Conservation (phyloP, 2,329 filamentous ascomycete species). For the Colletotrichum sojae region DNA sequence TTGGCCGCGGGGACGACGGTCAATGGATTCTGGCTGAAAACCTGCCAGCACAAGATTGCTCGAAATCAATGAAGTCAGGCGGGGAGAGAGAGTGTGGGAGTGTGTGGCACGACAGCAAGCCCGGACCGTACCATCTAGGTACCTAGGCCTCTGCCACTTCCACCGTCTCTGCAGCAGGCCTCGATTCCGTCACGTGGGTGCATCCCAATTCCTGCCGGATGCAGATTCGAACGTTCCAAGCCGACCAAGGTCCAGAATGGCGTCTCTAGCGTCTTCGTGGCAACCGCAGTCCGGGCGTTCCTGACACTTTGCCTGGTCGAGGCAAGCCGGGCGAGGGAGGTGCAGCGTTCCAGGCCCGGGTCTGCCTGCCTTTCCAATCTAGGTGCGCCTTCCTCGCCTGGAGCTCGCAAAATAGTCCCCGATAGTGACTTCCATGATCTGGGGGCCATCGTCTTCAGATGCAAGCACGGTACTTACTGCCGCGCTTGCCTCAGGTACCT, state of each 20-base stretch:
- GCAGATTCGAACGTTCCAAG: conserved; percentile 30
- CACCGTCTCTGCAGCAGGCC: background rate
- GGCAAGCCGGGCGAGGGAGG: conserved; percentile 2
- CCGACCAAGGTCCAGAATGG: background rate
- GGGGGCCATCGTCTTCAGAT: background rate
- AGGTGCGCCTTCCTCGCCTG: background rate
- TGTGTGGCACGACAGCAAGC: background rate
- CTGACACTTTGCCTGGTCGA: conserved; percentile 27
- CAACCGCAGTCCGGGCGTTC: background rate
- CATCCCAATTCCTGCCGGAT: conserved; percentile 19
- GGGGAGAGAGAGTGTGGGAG: too few species aligned
- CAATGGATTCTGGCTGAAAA: too few species aligned
- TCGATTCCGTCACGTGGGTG: conserved; percentile 27
- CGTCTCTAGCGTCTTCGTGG: conserved; percentile 9
- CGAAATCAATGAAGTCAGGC: too few species aligned
- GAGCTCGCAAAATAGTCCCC: background rate
- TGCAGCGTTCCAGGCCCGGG: conserved; percentile 1
- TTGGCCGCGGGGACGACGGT: too few species aligned
- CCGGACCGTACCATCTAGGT: background rate
- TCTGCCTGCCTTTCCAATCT: background rate
- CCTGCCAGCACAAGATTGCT: too few species aligned
- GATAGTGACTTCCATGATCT: background rate
- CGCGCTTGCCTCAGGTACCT: too few species aligned
- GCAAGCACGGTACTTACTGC: conserved; percentile 17
- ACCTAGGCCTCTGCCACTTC: background rate